Conservation (phyloP, 148 eudicot species). For the Euryodendron excelsum region DNA sequence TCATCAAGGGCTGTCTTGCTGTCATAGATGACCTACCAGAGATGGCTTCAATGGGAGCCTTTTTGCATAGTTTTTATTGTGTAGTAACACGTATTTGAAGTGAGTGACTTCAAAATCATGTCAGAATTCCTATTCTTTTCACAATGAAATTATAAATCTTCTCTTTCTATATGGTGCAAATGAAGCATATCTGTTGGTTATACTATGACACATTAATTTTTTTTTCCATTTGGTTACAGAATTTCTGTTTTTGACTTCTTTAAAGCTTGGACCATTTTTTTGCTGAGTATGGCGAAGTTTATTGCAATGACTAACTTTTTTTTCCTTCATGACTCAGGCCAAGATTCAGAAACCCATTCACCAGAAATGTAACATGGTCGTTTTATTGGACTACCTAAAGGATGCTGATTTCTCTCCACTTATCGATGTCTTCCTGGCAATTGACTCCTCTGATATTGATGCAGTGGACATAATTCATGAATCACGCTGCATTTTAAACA, state of each 20-base stretch:
- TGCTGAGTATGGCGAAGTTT: not conserved
- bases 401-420: slow-evolving; percentile 50
- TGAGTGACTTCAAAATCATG: no score
- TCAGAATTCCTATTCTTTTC: not conserved
- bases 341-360: slow-evolving; percentile 29
- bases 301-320: not conserved
- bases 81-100: no score
- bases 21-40: no score
- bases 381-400: slow-evolving; percentile 42
- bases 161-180: not conserved
- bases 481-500: slow-evolving; percentile 35
- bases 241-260: not conserved
- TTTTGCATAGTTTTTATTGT: no score
- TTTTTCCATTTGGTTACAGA: not conserved
- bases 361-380: slow-evolving; percentile 30
- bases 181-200: not conserved
- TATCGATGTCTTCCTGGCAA: slow-evolving; percentile 34
- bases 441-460: slow-evolving; percentile 31
- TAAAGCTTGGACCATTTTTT: not conserved
- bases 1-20: no score
- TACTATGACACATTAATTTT: not conserved
- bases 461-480: slow-evolving; percentile 36
- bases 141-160: not conserved
- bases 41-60: no score
- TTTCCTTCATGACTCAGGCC: slow-evolving; percentile 40